These are phyloP conservation scores for Wickerhamomyces silvicola DNA, from an alignment of 805 yeast species.

Conservation along the genomic window DNA sequence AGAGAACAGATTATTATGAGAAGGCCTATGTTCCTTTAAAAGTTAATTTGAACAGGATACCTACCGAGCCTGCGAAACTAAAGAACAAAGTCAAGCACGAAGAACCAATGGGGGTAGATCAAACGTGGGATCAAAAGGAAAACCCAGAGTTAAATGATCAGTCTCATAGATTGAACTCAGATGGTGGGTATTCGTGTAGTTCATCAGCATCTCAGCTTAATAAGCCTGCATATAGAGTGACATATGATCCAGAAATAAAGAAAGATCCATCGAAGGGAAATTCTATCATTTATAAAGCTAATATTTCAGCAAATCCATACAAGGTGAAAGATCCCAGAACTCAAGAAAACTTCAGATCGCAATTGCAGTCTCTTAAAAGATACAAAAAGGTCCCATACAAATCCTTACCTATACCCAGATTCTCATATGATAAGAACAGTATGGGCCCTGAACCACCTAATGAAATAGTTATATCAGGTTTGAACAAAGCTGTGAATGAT, in stretches of 20 bases:
- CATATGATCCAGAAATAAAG: constrained; percentile 46
- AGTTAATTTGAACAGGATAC: too few species aligned
- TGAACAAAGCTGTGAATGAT: constrained; percentile 49
- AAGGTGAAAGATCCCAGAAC: constrained; percentile 37
- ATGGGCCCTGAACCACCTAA: constrained; percentile 68
- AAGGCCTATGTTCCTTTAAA: too few species aligned
- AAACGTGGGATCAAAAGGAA: neutral
- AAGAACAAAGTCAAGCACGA: too few species aligned
- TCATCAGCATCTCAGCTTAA: constrained; percentile 3
- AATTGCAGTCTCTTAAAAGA: constrained; percentile 25
- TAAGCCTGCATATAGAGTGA: constrained; percentile 32
- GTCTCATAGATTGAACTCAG: constrained; percentile 2
- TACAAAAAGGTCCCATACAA: constrained; percentile 37
- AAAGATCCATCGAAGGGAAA: constrained; percentile 37
- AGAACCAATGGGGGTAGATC: too few species aligned
- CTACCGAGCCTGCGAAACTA: too few species aligned
- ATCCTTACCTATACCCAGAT: constrained; percentile 32
- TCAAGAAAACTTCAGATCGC: constrained; percentile 1
- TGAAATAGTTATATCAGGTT: constrained; percentile 64
- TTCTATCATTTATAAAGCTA: constrained; percentile 27
- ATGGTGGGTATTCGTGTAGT: constrained; percentile 7
- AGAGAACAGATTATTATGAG: too few species aligned
- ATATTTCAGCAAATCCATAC: constrained; percentile 12
- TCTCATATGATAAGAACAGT: constrained; percentile 57
- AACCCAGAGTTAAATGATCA: constrained; percentile 2